Conservation (phyloP, 2,329 filamentous ascomycete genomes). For the Penicillium sp. region DNA sequence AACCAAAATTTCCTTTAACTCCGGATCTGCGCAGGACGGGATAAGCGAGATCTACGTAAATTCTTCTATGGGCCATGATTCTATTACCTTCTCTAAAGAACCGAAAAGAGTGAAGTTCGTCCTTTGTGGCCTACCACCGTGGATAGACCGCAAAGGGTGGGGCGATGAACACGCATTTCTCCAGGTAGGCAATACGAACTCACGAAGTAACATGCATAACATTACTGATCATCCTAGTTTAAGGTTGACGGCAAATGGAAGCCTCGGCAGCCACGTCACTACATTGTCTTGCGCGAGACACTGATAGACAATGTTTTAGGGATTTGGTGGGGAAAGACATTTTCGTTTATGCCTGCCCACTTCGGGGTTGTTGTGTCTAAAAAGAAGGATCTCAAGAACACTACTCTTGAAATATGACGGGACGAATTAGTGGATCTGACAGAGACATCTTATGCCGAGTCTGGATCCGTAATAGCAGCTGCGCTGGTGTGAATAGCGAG, state of each 20-base stretch:
- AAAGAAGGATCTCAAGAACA: background rate
- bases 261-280: background rate
- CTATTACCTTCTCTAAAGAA: background rate
- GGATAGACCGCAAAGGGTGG: background rate
- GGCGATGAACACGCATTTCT: background rate
- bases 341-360: conserved; percentile 4
- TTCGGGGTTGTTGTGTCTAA: background rate
- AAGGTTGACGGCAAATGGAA: background rate
- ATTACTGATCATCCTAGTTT: background rate
- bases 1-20: conserved; percentile 8
- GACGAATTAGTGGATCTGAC: no score
- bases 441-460: no score
- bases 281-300: background rate
- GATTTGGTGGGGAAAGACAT: conserved; percentile 8
- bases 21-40: background rate
- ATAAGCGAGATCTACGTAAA: background rate
- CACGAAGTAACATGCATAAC: background rate
- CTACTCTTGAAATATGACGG: no score
- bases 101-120: background rate
- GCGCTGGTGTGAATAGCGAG: no score
- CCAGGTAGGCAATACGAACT: background rate
- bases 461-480: no score
- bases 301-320: conserved; percentile 13
- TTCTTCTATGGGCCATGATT: background rate
- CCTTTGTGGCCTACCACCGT: background rate